These are phyloP conservation scores for Desmodesmus armatus DNA, from an alignment of 139 green algal genomes.

Conservation along the genomic window DNA sequence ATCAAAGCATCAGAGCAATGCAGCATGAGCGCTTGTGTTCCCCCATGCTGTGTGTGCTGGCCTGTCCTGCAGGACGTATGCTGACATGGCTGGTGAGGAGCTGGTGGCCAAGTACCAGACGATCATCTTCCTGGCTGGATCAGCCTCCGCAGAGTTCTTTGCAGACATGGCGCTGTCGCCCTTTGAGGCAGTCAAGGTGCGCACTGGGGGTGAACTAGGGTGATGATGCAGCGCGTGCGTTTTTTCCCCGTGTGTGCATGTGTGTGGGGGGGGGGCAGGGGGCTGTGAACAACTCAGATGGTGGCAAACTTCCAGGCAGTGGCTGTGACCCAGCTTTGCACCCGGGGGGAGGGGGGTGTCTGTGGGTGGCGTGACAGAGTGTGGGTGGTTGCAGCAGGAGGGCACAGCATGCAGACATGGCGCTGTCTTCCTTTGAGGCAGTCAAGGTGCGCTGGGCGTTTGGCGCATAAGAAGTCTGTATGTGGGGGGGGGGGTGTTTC, in stretches of 20 bases:
- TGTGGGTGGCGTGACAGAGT: background rate
- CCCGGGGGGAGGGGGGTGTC: background rate
- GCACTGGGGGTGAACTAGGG: too few relatives aligned
- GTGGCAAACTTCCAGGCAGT: too few relatives aligned
- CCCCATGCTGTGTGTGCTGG: background rate
- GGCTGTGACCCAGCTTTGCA: too few relatives aligned
- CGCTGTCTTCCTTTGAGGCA: slow-evolving; percentile 92
- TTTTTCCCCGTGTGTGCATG: too few relatives aligned
- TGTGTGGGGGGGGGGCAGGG: too few relatives aligned
- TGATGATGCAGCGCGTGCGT: too few relatives aligned
- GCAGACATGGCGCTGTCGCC: slow-evolving; percentile 94
- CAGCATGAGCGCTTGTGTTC: too few relatives aligned
- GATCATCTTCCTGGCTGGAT: slow-evolving; percentile 89
- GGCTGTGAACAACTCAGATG: too few relatives aligned
- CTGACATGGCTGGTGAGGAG: slow-evolving; percentile 87
- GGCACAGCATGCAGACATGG: slow-evolving; percentile 91
- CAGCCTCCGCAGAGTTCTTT: slow-evolving; percentile 95
- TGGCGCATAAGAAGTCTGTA: too few relatives aligned
- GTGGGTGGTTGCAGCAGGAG: background rate
- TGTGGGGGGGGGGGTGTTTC: too few relatives aligned
- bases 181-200: slow-evolving; percentile 96
- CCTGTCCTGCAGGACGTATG: slow-evolving; percentile 72
- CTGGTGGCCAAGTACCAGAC: slow-evolving; percentile 90
- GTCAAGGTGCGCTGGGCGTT: slow-evolving; percentile 87
- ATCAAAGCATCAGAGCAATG: too few relatives aligned